These are phyloP conservation scores for Cyphellophora attinorum DNA, from an alignment of 2,329 filamentous ascomycete species.

Conservation along the genomic window DNA sequence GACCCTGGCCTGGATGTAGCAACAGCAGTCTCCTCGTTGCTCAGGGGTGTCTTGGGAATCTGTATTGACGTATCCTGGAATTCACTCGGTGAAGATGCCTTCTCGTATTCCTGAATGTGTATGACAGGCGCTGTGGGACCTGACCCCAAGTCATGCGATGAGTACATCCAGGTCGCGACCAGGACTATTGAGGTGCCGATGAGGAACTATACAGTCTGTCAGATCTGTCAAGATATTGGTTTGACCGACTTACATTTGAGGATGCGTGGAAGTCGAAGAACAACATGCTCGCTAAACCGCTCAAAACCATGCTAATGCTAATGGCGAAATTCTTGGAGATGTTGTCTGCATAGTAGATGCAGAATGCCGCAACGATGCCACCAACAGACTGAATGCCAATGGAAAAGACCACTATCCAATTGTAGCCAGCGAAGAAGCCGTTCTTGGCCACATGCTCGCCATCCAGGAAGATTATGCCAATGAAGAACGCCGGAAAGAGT, in stretches of 20 bases:
- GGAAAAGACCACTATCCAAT: conserved; percentile 79
- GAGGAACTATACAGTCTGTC: conserved; percentile 57
- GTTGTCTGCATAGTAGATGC: conserved; percentile 75
- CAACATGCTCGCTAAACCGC: conserved; percentile 72
- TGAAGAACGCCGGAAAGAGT: conserved; percentile 74
- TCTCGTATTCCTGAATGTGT: conserved; percentile 4
- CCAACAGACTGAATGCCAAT: conserved; percentile 75
- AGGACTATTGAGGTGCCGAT: conserved; percentile 71
- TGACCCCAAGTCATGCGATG: conserved; percentile 45
- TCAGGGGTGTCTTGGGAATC: conserved; percentile 36
- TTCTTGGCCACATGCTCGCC: conserved; percentile 71
- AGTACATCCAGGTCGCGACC: conserved; percentile 77
- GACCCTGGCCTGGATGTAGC: conserved; percentile 44
- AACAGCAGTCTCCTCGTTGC: conserved; percentile 35
- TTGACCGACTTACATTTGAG: conserved; percentile 49
- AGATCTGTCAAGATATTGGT: neutral
- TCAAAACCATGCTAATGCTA: conserved; percentile 81
- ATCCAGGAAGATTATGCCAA: conserved; percentile 80
- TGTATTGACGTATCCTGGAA: conserved; percentile 38
- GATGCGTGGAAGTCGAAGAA: conserved; percentile 76
- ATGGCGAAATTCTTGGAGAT: conserved; percentile 92
- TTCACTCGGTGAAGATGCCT: conserved; percentile 46
- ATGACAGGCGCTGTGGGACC: conserved; percentile 44
- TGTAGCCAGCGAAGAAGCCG: conserved; percentile 93
- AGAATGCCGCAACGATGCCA: conserved; percentile 73